These are phyloP conservation scores for Wickerhamomyces hampshirensis DNA, from an alignment of 805 yeast species.

Conservation along the genomic window DNA sequence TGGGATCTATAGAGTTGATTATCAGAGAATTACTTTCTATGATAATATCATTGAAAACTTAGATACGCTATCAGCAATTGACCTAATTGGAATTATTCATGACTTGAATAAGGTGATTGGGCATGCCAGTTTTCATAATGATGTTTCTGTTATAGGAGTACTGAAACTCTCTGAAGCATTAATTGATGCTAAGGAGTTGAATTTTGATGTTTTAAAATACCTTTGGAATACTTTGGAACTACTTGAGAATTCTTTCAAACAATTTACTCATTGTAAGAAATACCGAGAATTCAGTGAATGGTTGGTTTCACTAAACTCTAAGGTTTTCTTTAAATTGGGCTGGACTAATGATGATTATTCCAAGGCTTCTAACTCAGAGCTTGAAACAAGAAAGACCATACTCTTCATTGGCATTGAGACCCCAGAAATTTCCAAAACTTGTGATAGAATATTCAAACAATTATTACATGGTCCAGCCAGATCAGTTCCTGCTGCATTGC, in stretches of 20 bases:
- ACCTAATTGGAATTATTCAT: conserved; percentile 28
- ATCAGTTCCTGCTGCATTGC: conserved; percentile 47
- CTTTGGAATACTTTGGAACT: conserved; percentile 25
- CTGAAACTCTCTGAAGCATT: conserved; percentile 21
- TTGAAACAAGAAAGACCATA: conserved; percentile 39
- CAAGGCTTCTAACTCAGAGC: conserved; percentile 32
- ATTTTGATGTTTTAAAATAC: conserved; percentile 24
- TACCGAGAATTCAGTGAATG: conserved; percentile 10
- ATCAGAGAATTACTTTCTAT: conserved; percentile 29
- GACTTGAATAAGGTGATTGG: conserved; percentile 31
- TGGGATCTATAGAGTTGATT: conserved; percentile 47
- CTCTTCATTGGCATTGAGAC: conserved; percentile 33
- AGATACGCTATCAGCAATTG: conserved; percentile 22
- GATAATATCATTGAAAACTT: conserved; percentile 21
- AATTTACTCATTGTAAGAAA: conserved; percentile 6
- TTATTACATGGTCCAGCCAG: conserved; percentile 48
- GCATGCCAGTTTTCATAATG: conserved; percentile 21
- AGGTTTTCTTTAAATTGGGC: conserved; percentile 27
- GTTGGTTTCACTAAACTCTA: conserved; percentile 11
- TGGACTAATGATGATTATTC: conserved; percentile 41
- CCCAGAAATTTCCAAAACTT: conserved; percentile 25
- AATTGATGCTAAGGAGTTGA: conserved; percentile 7
- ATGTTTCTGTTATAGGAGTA: conserved; percentile 25
- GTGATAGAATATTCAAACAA: conserved; percentile 41
- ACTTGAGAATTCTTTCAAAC: conserved; percentile 17